phyloP scores from a whole-genome alignment of 768 basidiomycete genomes.

The Lyophyllum shimeji region DNA sequence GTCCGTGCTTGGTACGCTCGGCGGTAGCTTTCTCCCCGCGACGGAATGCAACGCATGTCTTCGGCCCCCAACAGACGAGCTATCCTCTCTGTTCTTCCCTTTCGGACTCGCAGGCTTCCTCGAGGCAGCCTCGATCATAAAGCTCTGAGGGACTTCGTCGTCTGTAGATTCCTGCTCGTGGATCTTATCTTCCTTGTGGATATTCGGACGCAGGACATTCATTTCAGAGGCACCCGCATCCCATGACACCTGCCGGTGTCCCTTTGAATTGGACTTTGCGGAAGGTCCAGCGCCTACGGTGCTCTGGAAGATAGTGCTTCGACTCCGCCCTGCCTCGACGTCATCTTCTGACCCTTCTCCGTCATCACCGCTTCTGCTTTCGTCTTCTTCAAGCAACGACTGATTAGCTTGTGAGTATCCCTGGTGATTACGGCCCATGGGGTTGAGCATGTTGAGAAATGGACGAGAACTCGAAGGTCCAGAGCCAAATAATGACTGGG shows the following conservation, averaged over 20 bases:
- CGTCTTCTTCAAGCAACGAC: slow-evolving; percentile 71
- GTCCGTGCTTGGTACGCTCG: slow-evolving; percentile 24
- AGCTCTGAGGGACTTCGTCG: slow-evolving; percentile 83
- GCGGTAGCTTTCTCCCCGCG: slow-evolving; percentile 39
- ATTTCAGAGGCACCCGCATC: slow-evolving; percentile 54
- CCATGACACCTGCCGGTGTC: slow-evolving; percentile 60
- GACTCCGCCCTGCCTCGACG: slow-evolving; percentile 62
- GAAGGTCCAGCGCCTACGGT: slow-evolving; percentile 19
- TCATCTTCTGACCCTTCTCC: slow-evolving; percentile 55
- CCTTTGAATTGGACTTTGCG: slow-evolving; percentile 35
- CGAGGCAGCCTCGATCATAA: slow-evolving; percentile 78
- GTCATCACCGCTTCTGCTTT: slow-evolving; percentile 47
- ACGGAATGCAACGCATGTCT: slow-evolving; percentile 55
- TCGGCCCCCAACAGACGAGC: slow-evolving; percentile 24
- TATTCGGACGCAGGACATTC: slow-evolving; percentile 67
- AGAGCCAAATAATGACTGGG: slow-evolving; percentile 36
- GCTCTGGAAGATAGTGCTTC: slow-evolving; percentile 37
- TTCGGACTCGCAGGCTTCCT: slow-evolving; percentile 34
- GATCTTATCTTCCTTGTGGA: slow-evolving; percentile 62
- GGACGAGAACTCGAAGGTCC: slow-evolving; percentile 64
- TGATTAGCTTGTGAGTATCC: slow-evolving; percentile 78
- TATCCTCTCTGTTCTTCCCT: slow-evolving; percentile 23
- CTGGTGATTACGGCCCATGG: slow-evolving; percentile 69
- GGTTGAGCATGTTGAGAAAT: slow-evolving; percentile 82
- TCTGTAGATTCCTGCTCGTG: slow-evolving; percentile 67